A percentile compares a stretch with the other conserved stretches of the same genome.
phyloP scores from a whole-genome alignment of 805 yeast species.

The Yarrowia sp. region DNA sequence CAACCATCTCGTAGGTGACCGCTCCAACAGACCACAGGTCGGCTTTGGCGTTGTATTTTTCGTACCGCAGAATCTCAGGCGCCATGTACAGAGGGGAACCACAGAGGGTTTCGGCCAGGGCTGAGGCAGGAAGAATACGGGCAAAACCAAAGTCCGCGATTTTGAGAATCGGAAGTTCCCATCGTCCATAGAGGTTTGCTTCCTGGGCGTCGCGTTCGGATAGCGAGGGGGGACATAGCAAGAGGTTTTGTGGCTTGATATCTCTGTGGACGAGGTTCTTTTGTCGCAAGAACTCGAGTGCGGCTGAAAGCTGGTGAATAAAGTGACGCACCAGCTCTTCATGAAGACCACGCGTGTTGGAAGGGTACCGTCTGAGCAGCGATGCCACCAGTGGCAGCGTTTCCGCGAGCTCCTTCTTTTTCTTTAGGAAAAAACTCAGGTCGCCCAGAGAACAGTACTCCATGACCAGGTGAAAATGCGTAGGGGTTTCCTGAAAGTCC shows the following conservation, averaged over 20 bases:
- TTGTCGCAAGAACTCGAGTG: slow-evolving; percentile 75
- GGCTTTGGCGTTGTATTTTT: slow-evolving; percentile 95
- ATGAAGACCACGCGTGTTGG: slow-evolving; percentile 77
- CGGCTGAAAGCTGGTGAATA: slow-evolving; percentile 79
- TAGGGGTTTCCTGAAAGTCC: slow-evolving; percentile 73
- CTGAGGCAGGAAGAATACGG: slow-evolving; percentile 84
- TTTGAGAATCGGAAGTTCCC: slow-evolving; percentile 87
- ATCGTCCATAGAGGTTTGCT: slow-evolving; percentile 65
- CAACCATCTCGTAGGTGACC: slow-evolving; percentile 90
- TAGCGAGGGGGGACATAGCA: slow-evolving; percentile 78
- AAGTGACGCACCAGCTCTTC: slow-evolving; percentile 77
- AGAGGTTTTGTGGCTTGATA: slow-evolving; percentile 84
- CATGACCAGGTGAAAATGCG: slow-evolving; percentile 87
- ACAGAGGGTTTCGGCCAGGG: slow-evolving; percentile 95
- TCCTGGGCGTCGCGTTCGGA: slow-evolving; percentile 58
- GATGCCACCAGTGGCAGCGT: slow-evolving; percentile 78
- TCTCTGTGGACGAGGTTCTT: slow-evolving; percentile 91
- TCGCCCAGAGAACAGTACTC: slow-evolving; percentile 97
- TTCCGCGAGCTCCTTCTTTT: slow-evolving; percentile 64
- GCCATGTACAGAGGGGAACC: slow-evolving; percentile 99
- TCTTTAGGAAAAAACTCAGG: slow-evolving; percentile 79
- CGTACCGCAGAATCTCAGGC: slow-evolving; percentile 91
- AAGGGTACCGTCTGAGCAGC: slow-evolving; percentile 76
- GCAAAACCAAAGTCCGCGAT: slow-evolving; percentile 99
- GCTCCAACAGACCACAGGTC: slow-evolving; percentile 99